Conservation (phyloP, 176 grass and related monocot species). For the Leersia perrieri region DNA sequence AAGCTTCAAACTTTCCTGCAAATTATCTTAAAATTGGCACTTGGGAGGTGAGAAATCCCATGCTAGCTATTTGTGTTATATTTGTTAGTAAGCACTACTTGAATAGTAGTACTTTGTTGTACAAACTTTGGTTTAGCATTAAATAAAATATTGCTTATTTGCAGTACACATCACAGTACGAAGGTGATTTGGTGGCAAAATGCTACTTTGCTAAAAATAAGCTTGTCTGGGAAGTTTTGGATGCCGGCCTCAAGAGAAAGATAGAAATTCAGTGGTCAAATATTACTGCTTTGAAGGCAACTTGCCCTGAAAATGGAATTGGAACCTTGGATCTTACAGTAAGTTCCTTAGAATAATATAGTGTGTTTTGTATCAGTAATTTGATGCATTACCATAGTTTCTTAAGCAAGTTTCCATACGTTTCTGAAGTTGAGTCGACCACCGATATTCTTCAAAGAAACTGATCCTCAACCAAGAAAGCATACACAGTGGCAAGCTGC, state of each 20-base stretch:
- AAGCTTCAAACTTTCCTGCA: constrained; percentile 84
- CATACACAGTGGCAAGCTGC: constrained; percentile 72
- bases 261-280: constrained; percentile 87
- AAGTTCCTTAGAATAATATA: constrained; percentile 14
- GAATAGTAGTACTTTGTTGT: not conserved
- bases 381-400: not conserved
- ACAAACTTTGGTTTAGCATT: constrained; percentile 11
- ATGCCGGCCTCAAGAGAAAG: constrained; percentile 72
- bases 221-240: constrained; percentile 79
- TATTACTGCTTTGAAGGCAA: constrained; percentile 62
- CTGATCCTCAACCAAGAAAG: constrained; percentile 84
- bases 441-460: constrained; percentile 82
- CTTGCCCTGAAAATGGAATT: constrained; percentile 47
- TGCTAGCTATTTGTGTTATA: constrained; percentile 11
- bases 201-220: constrained; percentile 88
- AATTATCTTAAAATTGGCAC: constrained; percentile 68
- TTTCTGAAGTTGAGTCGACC: constrained; percentile 63
- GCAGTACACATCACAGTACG: constrained; percentile 60
- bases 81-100: not conserved
- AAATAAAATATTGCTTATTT: constrained; percentile 17
- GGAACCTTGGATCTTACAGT: constrained; percentile 67
- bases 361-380: not conserved
- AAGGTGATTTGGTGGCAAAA: constrained; percentile 84
- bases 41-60: constrained; percentile 66
- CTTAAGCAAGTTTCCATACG: constrained; percentile 1